These are phyloP conservation scores for Terfezia claveryi DNA, from an alignment of 495 filamentous ascomycete species.

Conservation along the genomic window DNA sequence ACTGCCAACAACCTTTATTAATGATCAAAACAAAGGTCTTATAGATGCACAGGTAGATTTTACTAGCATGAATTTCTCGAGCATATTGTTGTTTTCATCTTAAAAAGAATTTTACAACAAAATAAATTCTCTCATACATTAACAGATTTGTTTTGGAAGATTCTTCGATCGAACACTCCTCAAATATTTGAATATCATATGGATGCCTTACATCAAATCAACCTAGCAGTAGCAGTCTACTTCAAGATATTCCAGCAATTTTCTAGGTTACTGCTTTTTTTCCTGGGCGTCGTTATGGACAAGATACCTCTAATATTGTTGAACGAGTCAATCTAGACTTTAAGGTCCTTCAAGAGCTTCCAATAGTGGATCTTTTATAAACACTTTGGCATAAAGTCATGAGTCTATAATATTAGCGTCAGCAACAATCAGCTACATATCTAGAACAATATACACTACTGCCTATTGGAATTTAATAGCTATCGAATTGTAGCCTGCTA, in stretches of 20 bases:
- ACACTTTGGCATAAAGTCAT: background rate
- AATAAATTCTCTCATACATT: background rate
- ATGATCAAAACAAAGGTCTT: constrained; percentile 1
- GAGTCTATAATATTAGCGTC: background rate
- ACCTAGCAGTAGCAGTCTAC: background rate
- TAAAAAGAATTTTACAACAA: background rate
- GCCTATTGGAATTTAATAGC: background rate
- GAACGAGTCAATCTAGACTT: background rate
- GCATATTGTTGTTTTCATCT: background rate
- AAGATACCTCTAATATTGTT: background rate
- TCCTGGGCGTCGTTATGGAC: background rate
- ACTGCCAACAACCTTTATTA: too few species aligned
- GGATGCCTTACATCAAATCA: background rate
- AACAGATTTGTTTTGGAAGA: background rate
- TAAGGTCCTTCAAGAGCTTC: background rate
- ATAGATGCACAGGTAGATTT: background rate
- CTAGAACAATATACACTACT: background rate
- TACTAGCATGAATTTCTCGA: background rate
- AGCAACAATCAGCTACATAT: background rate
- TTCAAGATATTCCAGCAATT: background rate
- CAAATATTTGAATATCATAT: background rate
- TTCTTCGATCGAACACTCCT: background rate
- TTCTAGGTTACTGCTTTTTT: constrained; percentile 4
- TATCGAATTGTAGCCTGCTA: background rate
- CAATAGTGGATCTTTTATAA: background rate